phyloP scores from a whole-genome alignment of 495 filamentous ascomycete species.

The Echria macrotheca region DNA sequence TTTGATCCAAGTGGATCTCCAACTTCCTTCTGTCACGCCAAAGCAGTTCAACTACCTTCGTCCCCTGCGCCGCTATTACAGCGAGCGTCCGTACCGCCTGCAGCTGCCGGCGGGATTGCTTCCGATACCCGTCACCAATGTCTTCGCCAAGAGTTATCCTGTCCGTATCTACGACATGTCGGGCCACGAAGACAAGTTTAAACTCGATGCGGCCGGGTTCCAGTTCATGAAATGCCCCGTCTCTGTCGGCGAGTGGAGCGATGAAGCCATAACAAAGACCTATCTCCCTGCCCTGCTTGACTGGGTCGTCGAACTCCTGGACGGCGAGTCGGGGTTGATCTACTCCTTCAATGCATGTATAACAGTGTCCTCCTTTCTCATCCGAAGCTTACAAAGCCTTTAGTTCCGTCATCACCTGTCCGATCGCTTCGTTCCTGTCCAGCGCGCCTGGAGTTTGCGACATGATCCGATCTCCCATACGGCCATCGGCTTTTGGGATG shows the following conservation, averaged over 20 bases:
- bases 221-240: slow-evolving; percentile 4
- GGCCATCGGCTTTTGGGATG: too few relatives aligned
- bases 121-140: not conserved
- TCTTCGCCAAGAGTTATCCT: not conserved
- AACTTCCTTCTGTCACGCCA: not conserved
- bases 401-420: slow-evolving; percentile 5
- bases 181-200: slow-evolving; percentile 2
- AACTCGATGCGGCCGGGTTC: not conserved
- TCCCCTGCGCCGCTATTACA: not conserved
- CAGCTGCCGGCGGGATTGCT: not conserved
- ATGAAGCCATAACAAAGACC: not conserved
- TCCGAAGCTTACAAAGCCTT: not conserved
- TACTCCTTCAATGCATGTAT: slow-evolving; percentile 4
- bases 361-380: not conserved
- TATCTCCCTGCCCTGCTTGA: not conserved
- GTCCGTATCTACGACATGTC: not conserved
- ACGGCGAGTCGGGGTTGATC: not conserved
- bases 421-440: not conserved
- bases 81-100: slow-evolving; percentile 1
- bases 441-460: not conserved
- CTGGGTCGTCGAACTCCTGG: not conserved
- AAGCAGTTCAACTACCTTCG: slow-evolving; percentile 1
- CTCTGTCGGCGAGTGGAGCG: slow-evolving; percentile 1
- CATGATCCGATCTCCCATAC: not conserved
- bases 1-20: slow-evolving; percentile 1